Evolutionary conservation across 345 rosid species (phyloP), one percentile per base, ranked within the genome.

Genomic region (Turnera subulata): DNA sequence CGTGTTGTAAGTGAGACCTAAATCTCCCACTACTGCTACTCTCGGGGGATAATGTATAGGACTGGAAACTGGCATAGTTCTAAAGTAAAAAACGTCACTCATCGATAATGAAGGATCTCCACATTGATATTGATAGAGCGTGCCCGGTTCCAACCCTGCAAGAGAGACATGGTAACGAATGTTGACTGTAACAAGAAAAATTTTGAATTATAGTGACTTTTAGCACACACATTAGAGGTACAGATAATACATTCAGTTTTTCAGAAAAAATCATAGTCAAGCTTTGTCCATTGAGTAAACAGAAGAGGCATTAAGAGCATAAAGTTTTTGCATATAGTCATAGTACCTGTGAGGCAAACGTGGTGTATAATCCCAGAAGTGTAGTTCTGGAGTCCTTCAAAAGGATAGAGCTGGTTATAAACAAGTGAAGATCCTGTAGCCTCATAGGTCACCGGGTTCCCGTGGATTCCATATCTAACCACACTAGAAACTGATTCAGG

Each of bases 311-410:
- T 19, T 9, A 19, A n/a, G 33, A 46, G 39, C 32, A 12, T 21
- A 46, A 25, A 53, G 33, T 21, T 54, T 38, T 22, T 17, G 49
- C 32, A 43, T 11, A 63, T 22, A 16, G 48, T 1, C 18, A 19
- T 25, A n/a, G 26, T 77, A 78, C 84, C 85, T 61, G 72, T 80
- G 40, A 89, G 80, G 62, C 69, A 85, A 70, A 86, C 98, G 51
- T 78, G 96, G 70, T 89, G 97, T 29, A 89, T 92, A 37, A 80
- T 82, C n/a, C 97, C 94, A 29, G 98, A 89, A 71, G 88, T 78
- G 64, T 89, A 92, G 71, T 76, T 84, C 52, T 76, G 68, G 43
- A 71, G 68, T 20, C 83, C 84, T 51, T 68, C 76, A 55, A 56
- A 63, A 57, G 89, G 81, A 65, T 88, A 80, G 44, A 76, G 67